Evolutionary conservation across 306 rosid genomes (phyloP).

Genomic region (Vigna angularis): DNA sequence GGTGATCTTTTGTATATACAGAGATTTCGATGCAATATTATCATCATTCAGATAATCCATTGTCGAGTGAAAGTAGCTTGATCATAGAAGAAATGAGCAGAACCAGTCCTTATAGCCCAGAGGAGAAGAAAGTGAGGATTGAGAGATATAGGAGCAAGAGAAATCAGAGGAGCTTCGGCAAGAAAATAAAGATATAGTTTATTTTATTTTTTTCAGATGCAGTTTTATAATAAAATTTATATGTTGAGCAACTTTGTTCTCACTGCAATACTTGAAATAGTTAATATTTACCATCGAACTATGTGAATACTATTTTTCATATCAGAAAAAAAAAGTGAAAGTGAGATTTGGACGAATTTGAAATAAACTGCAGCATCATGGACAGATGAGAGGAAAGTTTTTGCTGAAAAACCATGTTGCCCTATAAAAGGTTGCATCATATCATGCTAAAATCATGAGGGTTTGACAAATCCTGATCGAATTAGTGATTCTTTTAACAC

Average conservation of each 20-base stretch:
- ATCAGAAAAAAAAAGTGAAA: neutral
- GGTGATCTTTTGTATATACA: constrained; percentile 31
- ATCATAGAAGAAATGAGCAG: constrained; percentile 89
- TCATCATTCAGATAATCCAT: constrained; percentile 58
- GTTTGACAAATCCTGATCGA: constrained; percentile 23
- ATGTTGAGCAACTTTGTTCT: neutral
- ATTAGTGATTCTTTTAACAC: constrained; percentile 34
- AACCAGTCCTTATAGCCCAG: constrained; percentile 74
- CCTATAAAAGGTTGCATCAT: constrained; percentile 13
- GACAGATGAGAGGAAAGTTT: constrained; percentile 24
- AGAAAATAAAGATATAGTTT: constrained; percentile 79
- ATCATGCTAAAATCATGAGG: constrained; percentile 29
- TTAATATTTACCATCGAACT: neutral
- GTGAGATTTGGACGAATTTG: neutral
- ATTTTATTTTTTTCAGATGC: neutral
- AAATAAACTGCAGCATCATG: constrained; percentile 8
- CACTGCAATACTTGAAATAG: neutral
- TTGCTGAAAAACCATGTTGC: constrained; percentile 17
- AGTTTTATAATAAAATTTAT: neutral
- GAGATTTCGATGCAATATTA: constrained; percentile 51
- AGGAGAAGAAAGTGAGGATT: constrained; percentile 85
- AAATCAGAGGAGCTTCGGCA: constrained; percentile 85
- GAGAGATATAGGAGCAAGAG: constrained; percentile 84
- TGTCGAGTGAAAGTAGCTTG: constrained; percentile 80
- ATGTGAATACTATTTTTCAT: neutral